Base-by-base conservation (phyloP, 2,329 filamentous ascomycete species). In the Emergomyces orientalis region DNA sequence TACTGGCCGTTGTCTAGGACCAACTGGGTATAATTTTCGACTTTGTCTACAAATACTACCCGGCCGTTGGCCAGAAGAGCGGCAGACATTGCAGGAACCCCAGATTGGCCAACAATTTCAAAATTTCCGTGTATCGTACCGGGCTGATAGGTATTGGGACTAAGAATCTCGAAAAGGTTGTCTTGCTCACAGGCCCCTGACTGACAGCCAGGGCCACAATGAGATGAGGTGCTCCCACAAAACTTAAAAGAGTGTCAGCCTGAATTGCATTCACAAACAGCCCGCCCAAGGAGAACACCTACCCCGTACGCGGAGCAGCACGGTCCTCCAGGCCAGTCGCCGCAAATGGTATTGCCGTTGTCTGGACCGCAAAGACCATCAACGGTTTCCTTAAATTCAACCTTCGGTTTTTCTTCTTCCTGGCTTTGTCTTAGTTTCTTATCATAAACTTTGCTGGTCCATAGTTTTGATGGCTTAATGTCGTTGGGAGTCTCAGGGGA, bases 71-170 rank as follows among this genome's bases (percentile, higher is more conserved):
- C 81, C 75, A 86, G 77, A 27, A 86, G 76, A 67, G 78, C 82
- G 65, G 83, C 84, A 67, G 85, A 83, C 84, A 86, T 86, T 19
- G 79, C 83, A 49, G 84, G 83, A n/a, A 86, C 84, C 66, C 84
- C 84, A 60, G 82, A 82, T 63, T 79, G 73, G 22, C 83, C 84
- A 62, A 82, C 76, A 43, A 83, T 71, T 2, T 73, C 72, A 67
- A 85, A 80, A 43, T 72, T 72, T 39, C 80, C 81, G 41, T 77
- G 76, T 57, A 78, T 79, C 17, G 75, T 68, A 62, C 61, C 55
- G 19, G 63, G 62, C n/a, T 65, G 62, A 62, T 57, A 37, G 62
- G 62, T 56, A 57, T 43, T 17, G 62, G 32, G 19, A 39, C 49
- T 47, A n/a, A 59, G 37, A 19, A 45, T 19, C 14, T 59, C 41